Evolutionary conservation across 148 eudicot species (phyloP).

Genomic region (Spergularia bocconei): DNA sequence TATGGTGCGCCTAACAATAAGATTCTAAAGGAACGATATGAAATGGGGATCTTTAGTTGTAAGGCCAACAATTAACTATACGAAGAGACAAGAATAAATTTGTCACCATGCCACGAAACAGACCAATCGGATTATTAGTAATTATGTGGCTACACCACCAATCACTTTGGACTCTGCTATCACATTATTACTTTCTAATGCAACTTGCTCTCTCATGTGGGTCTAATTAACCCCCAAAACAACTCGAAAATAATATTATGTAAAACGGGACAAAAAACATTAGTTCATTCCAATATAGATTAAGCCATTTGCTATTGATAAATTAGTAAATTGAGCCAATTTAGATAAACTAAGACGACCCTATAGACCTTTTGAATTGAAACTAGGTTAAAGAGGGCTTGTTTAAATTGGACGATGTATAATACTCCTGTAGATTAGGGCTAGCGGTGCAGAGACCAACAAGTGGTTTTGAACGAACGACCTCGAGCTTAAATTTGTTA

Average conservation of each 20-base stretch:
- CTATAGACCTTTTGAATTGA: no score
- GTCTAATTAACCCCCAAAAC: slow-evolving; percentile 8
- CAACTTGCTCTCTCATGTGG: slow-evolving; percentile 25
- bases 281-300: no score
- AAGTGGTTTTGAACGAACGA: no score
- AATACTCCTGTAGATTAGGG: no score
- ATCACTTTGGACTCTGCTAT: slow-evolving; percentile 20
- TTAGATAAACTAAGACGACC: no score
- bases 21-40: slow-evolving; percentile 23
- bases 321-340: no score
- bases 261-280: no score
- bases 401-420: no score
- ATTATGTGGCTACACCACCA: slow-evolving; percentile 24
- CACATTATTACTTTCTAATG: slow-evolving; percentile 7
- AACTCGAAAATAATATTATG: background rate
- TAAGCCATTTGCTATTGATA: no score
- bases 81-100: slow-evolving; percentile 28
- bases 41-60: slow-evolving; percentile 24
- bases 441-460: no score
- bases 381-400: no score
- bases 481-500: no score
- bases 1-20: slow-evolving; percentile 14
- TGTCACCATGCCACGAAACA: slow-evolving; percentile 33
- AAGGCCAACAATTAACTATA: slow-evolving; percentile 15
- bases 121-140: slow-evolving; percentile 15